Conservation (phyloP, 495 filamentous ascomycete genomes). For the Apodospora peruviana region DNA sequence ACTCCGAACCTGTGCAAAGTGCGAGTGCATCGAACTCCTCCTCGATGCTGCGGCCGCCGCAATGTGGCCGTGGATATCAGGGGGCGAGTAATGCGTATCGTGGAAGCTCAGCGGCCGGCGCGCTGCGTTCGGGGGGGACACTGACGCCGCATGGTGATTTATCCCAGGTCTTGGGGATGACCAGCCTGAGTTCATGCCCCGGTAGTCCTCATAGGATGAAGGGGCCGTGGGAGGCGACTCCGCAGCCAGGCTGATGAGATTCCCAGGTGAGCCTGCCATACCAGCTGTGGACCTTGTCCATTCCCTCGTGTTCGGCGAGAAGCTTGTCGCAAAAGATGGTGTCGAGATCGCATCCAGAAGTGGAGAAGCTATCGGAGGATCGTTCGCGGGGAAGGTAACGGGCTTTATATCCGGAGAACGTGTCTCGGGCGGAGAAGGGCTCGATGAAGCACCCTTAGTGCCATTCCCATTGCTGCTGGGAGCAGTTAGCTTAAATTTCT, state of each 20-base stretch:
- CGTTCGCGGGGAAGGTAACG: conserved; percentile 28
- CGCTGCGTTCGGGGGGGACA: conserved; percentile 40
- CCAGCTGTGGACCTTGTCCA: conserved; percentile 43
- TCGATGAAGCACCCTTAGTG: conserved; percentile 32
- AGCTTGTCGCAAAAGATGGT: conserved; percentile 40
- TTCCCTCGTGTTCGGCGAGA: conserved; percentile 45
- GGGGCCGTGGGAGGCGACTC: conserved; percentile 50
- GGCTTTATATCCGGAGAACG: conserved; percentile 40
- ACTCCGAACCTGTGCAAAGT: conserved; percentile 38
- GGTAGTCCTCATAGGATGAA: conserved; percentile 49
- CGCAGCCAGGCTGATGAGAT: conserved; percentile 47
- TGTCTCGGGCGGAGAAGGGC: conserved; percentile 31
- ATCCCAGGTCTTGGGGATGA: conserved; percentile 31
- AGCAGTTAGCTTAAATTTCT: conserved; percentile 15
- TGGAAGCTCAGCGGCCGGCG: conserved; percentile 49
- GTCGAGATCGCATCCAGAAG: conserved; percentile 40
- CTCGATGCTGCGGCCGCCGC: conserved; percentile 35
- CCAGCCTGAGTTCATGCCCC: conserved; percentile 38
- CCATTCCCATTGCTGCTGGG: conserved; percentile 22
- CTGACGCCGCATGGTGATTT: conserved; percentile 36
- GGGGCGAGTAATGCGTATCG: conserved; percentile 38
- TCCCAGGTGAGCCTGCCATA: conserved; percentile 49
- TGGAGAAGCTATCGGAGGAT: conserved; percentile 33
- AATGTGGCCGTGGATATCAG: conserved; percentile 39
- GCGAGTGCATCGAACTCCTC: conserved; percentile 58